Percentiles rank a stretch among this genome's conserved stretches.
phyloP scores from a whole-genome alignment of 192 early-diverging fungal species.

The Coemansia sp. region DNA sequence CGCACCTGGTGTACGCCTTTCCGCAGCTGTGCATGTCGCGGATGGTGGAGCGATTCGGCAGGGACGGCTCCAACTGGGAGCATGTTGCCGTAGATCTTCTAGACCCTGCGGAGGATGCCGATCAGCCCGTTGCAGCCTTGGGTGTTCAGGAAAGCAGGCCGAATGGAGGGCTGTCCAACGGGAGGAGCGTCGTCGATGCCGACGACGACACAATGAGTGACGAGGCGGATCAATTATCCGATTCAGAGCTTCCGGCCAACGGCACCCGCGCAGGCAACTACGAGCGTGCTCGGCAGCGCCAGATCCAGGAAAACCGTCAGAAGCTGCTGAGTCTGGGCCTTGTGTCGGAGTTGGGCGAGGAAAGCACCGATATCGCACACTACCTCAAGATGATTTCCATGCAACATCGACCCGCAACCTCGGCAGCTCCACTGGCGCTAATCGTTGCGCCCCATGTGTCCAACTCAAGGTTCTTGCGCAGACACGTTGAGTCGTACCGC shows the following conservation, averaged over 20 bases:
- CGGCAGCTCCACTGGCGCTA: constrained; percentile 51
- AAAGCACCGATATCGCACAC: constrained; percentile 70
- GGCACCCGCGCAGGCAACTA: constrained; percentile 42
- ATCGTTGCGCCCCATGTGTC: constrained; percentile 67
- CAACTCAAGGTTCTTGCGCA: constrained; percentile 37
- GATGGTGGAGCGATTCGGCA: constrained; percentile 88
- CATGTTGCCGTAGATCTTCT: constrained; percentile 61
- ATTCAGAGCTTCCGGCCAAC: constrained; percentile 33
- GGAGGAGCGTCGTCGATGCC: not conserved
- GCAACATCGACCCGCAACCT: constrained; percentile 39
- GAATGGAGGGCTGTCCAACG: not conserved
- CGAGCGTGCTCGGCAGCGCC: constrained; percentile 47
- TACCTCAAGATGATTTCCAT: constrained; percentile 62
- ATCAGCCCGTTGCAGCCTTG: not conserved
- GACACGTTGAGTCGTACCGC: constrained; percentile 62
- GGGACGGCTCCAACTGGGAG: constrained; percentile 78
- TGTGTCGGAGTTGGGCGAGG: constrained; percentile 78
- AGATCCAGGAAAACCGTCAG: constrained; percentile 52
- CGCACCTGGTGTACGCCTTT: constrained; percentile 54
- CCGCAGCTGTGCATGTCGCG: constrained; percentile 73
- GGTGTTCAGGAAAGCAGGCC: not conserved
- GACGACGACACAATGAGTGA: not conserved
- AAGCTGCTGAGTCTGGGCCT: constrained; percentile 61
- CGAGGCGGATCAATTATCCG: constrained; percentile 5
- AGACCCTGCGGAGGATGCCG: not conserved